Evolutionary conservation across 371 early-diverging fungal genomes (phyloP), one percentile per base, ranked within the genome.

Genomic region (Rhizomucor pusillus): DNA sequence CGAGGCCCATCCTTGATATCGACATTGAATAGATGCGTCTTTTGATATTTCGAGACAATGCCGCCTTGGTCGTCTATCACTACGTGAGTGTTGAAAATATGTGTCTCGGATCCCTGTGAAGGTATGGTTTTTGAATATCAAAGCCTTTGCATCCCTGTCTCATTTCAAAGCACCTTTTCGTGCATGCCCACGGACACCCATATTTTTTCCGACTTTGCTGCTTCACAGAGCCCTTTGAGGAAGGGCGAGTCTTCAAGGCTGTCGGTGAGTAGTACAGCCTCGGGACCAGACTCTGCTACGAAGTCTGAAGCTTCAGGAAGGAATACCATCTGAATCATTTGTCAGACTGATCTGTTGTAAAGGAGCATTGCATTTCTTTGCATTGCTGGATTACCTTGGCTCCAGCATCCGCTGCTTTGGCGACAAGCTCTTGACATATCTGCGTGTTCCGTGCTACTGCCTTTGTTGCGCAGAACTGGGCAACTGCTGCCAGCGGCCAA

Each of bases 261-360:
- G 14, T 76, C 70, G 1, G 90, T 75, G 13, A 90, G 68, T 5
- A 61, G 43, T 1, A 78, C 36, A 5, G 79, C 67, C 50, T 84
- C 77, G 14, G 73, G 71, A 14, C 63, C 65, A 36, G 66, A 66
- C 20, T 63, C 69, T 11, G 88, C 81, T 41, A 93, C 86, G 56
- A 90, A 93, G 65, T 94, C 94, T 24, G 86, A 84, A 5, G 90
- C 84, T 59, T 93, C 94, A 0, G 93, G 93, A 10, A 93, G 69
- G 68, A 92, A 93, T 19, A 92, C 60, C 76, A 88, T 84, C 87
- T 87, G 54, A 36, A 41, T 10, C 16, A 24, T n/a, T n/a, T n/a
- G n/a, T n/a, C n/a, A n/a, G n/a, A n/a, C n/a, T n/a, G n/a, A n/a
- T n/a, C n/a, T 6, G 16, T 48, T 34, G n/a, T 14, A 19, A 2